A percentile compares a stretch with the other conserved stretches of the same genome.
These are phyloP conservation scores for Agroathelia rolfsii DNA, from an alignment of 1,284 basidiomycete genomes.

Conservation along the genomic window DNA sequence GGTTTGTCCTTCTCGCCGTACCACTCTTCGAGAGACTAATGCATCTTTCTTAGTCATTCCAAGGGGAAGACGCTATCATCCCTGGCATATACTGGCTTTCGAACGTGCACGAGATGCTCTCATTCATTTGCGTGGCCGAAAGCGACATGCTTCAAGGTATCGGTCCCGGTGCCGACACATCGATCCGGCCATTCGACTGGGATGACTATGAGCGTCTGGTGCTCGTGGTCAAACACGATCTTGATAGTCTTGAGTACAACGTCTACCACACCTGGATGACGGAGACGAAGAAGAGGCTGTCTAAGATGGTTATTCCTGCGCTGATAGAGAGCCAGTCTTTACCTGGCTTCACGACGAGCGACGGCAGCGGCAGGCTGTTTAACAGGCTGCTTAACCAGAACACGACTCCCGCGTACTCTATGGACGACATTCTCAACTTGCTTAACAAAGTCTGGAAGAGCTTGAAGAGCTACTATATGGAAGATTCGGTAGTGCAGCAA, in stretches of 20 bases:
- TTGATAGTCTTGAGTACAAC: constrained; percentile 98
- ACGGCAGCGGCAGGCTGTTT: constrained; percentile 88
- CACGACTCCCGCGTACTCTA: constrained; percentile 84
- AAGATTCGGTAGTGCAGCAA: constrained; percentile 95
- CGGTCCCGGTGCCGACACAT: constrained; percentile 88
- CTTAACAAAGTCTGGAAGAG: constrained; percentile 99
- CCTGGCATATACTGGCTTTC: constrained; percentile 99
- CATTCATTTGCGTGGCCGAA: constrained; percentile 97
- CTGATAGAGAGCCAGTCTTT: constrained; percentile 96
- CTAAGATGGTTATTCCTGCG: constrained; percentile 98
- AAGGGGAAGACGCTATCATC: constrained; percentile 89
- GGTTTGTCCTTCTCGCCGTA: too few relatives aligned
- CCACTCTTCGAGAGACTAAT: too few relatives aligned
- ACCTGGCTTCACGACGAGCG: constrained; percentile 95
- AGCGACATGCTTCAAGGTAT: constrained; percentile 98
- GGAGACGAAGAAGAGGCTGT: constrained; percentile 93
- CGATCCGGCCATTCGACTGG: constrained; percentile 92
- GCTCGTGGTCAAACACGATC: constrained; percentile 95
- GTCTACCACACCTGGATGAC: constrained; percentile 99
- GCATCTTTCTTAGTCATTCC: constrained; percentile 62
- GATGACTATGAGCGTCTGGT: constrained; percentile 94
- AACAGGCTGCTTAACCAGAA: constrained; percentile 85
- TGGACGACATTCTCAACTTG: constrained; percentile 97
- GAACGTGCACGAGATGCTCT: constrained; percentile 99
- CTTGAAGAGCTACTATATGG: constrained; percentile 98